A percentile compares a stretch with the other conserved stretches of the same genome.
These are phyloP conservation scores for Diplodia seriata DNA, from an alignment of 2,329 filamentous ascomycete genomes.

Conservation along the genomic window DNA sequence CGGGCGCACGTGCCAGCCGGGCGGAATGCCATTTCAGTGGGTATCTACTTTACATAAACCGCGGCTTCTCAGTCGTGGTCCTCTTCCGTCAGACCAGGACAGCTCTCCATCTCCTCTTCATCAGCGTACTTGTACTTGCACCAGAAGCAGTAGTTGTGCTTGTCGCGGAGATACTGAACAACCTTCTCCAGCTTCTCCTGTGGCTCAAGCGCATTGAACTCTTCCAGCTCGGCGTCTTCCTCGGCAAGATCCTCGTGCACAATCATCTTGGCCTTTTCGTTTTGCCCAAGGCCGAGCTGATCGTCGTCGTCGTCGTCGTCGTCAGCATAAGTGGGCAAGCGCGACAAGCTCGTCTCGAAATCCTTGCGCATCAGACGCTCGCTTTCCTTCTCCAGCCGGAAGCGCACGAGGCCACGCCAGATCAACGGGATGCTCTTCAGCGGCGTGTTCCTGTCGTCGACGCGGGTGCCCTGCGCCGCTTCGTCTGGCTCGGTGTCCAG, in stretches of 20 bases:
- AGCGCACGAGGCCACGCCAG: conserved; percentile 76
- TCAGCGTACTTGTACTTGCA: conserved; percentile 86
- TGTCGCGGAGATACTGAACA: conserved; percentile 72
- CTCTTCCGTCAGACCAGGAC: conserved; percentile 86
- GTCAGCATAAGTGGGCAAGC: conserved; percentile 71
- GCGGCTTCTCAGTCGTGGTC: conserved; percentile 67
- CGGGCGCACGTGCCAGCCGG: conserved; percentile 28
- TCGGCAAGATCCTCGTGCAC: conserved; percentile 75
- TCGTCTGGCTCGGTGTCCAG: conserved; percentile 66
- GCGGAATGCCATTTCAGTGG: neutral
- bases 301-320: conserved; percentile 74
- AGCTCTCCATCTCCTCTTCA: conserved; percentile 76
- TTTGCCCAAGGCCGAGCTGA: conserved; percentile 69
- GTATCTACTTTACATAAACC: conserved; percentile 3
- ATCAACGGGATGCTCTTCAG: conserved; percentile 76
- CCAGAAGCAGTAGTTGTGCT: conserved; percentile 91
- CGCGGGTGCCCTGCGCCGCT: conserved; percentile 30
- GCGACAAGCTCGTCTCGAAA: conserved; percentile 68
- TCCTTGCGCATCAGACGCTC: conserved; percentile 70
- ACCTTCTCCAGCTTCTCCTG: conserved; percentile 71
- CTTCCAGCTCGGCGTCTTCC: conserved; percentile 80
- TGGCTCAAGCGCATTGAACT: conserved; percentile 74
- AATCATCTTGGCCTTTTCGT: conserved; percentile 60
- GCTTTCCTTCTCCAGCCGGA: conserved; percentile 72
- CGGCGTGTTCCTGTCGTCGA: conserved; percentile 53